Conservation (phyloP, 1,139 yeast genomes). For the Protomyces inouyei region DNA sequence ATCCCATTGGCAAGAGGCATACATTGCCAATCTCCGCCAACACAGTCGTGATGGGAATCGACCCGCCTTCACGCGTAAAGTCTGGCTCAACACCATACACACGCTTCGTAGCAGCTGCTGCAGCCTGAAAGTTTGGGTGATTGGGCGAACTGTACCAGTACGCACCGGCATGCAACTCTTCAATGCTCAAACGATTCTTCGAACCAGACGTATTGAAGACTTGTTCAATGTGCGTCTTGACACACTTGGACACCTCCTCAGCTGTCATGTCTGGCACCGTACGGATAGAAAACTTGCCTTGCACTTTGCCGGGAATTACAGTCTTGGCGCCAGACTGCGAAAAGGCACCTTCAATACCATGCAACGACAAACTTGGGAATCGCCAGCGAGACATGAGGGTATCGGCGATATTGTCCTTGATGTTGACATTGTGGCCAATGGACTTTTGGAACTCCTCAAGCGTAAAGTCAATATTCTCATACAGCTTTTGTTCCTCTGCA, state of each 20-base stretch:
- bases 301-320: constrained; percentile 90
- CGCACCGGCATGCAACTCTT: constrained; percentile 85
- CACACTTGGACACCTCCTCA: constrained; percentile 69
- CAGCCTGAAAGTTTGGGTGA: constrained; percentile 90
- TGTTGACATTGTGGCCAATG: constrained; percentile 76
- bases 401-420: constrained; percentile 70
- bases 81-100: constrained; percentile 96
- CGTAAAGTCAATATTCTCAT: constrained; percentile 80
- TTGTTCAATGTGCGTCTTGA: constrained; percentile 61
- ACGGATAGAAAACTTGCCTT: constrained; percentile 92
- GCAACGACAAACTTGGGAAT: constrained; percentile 58
- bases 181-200: constrained; percentile 67
- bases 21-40: constrained; percentile 56
- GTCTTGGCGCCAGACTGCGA: constrained; percentile 85
- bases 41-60: constrained; percentile 91
- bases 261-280: constrained; percentile 93
- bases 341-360: constrained; percentile 97
- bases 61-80: constrained; percentile 82
- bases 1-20: constrained; percentile 35
- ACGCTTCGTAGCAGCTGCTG: constrained; percentile 84
- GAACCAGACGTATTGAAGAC: constrained; percentile 65
- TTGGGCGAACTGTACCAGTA: constrained; percentile 96
- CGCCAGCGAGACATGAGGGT: constrained; percentile 99
- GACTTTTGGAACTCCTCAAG: constrained; percentile 82
- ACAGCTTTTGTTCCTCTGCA: constrained; percentile 60